These are phyloP conservation scores for Trichoderma sp. DNA, from an alignment of 2,329 filamentous ascomycete genomes.

Conservation along the genomic window DNA sequence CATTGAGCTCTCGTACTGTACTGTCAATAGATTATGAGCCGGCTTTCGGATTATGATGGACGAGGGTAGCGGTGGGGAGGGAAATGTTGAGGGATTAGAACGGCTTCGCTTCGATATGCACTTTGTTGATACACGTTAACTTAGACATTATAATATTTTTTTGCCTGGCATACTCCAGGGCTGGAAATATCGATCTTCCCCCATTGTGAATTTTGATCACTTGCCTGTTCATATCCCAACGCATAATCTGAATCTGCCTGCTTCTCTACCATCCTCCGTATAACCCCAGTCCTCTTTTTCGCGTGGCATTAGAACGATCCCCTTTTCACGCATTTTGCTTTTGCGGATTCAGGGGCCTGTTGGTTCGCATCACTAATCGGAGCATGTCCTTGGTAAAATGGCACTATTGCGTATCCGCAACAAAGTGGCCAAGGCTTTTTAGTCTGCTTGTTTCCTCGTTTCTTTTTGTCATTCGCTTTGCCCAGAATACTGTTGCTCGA, in stretches of 20 bases:
- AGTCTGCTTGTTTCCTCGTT: not conserved
- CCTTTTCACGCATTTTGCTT: not conserved
- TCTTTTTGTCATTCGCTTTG: not conserved
- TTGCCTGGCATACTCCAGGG: constrained; percentile 8
- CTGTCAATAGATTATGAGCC: constrained; percentile 9
- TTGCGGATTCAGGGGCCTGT: not conserved
- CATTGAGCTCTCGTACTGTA: not conserved
- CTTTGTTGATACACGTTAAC: constrained; percentile 10
- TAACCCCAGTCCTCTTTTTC: not conserved
- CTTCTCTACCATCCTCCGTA: not conserved
- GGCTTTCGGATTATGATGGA: not conserved
- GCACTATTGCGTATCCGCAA: not conserved
- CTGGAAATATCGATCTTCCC: not conserved
- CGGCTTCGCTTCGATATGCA: constrained; percentile 19
- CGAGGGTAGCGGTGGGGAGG: not conserved
- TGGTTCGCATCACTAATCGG: not conserved
- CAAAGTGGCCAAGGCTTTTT: not conserved
- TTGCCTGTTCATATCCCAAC: not conserved
- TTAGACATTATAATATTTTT: constrained; percentile 18
- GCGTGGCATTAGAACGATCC: not conserved
- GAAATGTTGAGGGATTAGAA: not conserved
- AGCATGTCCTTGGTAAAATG: not conserved
- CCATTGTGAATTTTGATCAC: not conserved
- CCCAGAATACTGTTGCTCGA: not conserved
- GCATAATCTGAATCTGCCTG: not conserved